A percentile compares a stretch with the other conserved stretches of the same genome.
These are phyloP conservation scores for Boletus rubropictus DNA, from an alignment of 768 basidiomycete genomes.

Conservation along the genomic window DNA sequence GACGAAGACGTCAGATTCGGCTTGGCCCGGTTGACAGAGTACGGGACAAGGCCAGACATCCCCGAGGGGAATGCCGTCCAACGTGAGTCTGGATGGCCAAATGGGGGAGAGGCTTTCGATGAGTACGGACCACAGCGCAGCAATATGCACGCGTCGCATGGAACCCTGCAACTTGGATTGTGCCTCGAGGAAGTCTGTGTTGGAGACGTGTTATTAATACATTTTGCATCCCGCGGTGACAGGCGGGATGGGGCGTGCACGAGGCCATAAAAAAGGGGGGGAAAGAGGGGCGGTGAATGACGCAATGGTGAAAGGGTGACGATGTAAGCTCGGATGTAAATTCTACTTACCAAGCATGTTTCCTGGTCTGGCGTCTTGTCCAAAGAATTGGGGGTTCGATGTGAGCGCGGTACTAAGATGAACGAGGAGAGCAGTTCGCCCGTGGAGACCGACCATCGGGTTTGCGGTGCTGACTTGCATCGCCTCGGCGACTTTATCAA, in stretches of 20 bases:
- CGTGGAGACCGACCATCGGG: constrained; percentile 87
- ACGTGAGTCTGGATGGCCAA: constrained; percentile 74
- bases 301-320: not conserved
- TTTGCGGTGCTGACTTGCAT: constrained; percentile 80
- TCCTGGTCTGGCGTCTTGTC: constrained; percentile 68
- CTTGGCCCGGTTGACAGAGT: constrained; percentile 25
- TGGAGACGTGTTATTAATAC: not conserved
- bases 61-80: constrained; percentile 71
- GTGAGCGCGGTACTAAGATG: constrained; percentile 70
- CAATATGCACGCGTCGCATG: constrained; percentile 54
- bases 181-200: constrained; percentile 60
- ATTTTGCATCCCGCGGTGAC: not conserved
- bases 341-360: constrained; percentile 60
- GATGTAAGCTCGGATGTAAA: too few relatives aligned
- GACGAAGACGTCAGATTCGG: constrained; percentile 56
- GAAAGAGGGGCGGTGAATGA: not conserved
- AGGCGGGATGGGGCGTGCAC: not conserved
- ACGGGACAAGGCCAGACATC: constrained; percentile 89
- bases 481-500: constrained; percentile 51
- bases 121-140: constrained; percentile 75
- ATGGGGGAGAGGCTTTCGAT: constrained; percentile 80
- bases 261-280: not conserved
- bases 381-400: constrained; percentile 64
- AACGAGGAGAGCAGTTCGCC: constrained; percentile 70
- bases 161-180: constrained; percentile 42